Conservation (phyloP, 768 basidiomycete species). For the Podaxis pistillaris region DNA sequence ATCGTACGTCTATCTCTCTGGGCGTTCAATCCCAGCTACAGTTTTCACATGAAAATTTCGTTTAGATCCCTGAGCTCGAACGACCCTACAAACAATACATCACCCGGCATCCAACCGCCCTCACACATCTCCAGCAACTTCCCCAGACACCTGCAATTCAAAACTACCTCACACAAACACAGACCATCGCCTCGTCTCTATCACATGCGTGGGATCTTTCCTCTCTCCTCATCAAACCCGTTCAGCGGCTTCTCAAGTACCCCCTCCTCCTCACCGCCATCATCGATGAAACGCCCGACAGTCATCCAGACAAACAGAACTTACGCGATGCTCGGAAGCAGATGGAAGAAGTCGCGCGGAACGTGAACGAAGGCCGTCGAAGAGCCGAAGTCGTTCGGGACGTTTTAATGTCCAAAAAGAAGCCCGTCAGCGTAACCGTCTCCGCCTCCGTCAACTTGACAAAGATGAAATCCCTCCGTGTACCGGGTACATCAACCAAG, state of each 20-base stretch:
- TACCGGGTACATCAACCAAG: constrained; percentile 24
- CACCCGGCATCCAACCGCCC: constrained; percentile 72
- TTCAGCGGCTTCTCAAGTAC: constrained; percentile 95
- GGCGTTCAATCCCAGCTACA: background rate
- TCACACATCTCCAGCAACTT: constrained; percentile 58
- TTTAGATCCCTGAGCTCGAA: constrained; percentile 68
- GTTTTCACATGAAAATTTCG: background rate
- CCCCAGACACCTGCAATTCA: constrained; percentile 56
- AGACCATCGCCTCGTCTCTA: constrained; percentile 61
- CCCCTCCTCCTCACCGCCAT: constrained; percentile 79
- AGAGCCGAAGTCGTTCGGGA: constrained; percentile 78
- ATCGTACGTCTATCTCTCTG: constrained; percentile 47
- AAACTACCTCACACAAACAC: constrained; percentile 66
- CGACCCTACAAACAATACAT: constrained; percentile 78
- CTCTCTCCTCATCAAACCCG: constrained; percentile 94
- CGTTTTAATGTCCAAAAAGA: constrained; percentile 53
- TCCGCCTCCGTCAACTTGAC: constrained; percentile 56
- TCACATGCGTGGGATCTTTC: constrained; percentile 92
- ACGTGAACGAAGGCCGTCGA: constrained; percentile 77
- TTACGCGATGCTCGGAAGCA: constrained; percentile 50
- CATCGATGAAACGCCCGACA: constrained; percentile 69
- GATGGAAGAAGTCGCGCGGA: constrained; percentile 72
- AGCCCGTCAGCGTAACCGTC: constrained; percentile 39
- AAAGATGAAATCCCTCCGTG: constrained; percentile 55
- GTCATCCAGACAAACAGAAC: constrained; percentile 63